A percentile compares a stretch with the other conserved stretches of the same genome.
Evolutionary conservation across 2,329 filamentous ascomycete genomes (phyloP).

Genomic region (Albophoma yamanashiensis): DNA sequence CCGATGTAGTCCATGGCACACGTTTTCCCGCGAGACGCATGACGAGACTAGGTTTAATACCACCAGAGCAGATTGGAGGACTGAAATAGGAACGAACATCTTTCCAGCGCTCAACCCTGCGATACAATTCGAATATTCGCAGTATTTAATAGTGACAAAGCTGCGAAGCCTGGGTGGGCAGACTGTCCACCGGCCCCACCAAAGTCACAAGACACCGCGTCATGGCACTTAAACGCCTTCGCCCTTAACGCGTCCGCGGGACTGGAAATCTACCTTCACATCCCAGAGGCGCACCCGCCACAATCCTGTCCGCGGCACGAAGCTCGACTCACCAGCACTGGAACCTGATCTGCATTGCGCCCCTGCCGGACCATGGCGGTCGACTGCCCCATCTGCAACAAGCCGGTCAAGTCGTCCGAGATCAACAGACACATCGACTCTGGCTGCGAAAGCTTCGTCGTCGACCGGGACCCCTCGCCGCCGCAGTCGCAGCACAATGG

Average conservation of each 20-base stretch:
- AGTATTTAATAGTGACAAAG: no score
- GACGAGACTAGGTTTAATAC: no score
- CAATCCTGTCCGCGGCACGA: neutral
- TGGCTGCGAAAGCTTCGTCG: slow-evolving; percentile 57
- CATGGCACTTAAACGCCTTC: neutral
- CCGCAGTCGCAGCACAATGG: slow-evolving; percentile 13
- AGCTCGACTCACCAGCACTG: neutral
- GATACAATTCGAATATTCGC: no score
- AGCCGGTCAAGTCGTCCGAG: slow-evolving; percentile 56
- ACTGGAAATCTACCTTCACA: neutral
- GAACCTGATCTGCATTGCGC: neutral
- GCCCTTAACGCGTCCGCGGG: neutral
- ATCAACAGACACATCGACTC: slow-evolving; percentile 94
- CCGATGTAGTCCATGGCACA: no score
- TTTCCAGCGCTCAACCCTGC: no score
- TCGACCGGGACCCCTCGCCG: slow-evolving; percentile 26
- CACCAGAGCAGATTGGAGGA: neutral
- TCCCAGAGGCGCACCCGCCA: neutral
- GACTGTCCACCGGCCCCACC: neutral
- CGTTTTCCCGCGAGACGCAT: no score
- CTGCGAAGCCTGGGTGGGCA: no score
- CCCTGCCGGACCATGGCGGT: slow-evolving; percentile 33
- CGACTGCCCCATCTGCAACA: slow-evolving; percentile 72
- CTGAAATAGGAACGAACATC: neutral
- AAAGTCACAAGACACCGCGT: slow-evolving; percentile 3